Percentiles rank a stretch among this genome's conserved stretches.
These are phyloP conservation scores for Multifurca ochricompacta DNA, from an alignment of 768 basidiomycete species.

Conservation along the genomic window DNA sequence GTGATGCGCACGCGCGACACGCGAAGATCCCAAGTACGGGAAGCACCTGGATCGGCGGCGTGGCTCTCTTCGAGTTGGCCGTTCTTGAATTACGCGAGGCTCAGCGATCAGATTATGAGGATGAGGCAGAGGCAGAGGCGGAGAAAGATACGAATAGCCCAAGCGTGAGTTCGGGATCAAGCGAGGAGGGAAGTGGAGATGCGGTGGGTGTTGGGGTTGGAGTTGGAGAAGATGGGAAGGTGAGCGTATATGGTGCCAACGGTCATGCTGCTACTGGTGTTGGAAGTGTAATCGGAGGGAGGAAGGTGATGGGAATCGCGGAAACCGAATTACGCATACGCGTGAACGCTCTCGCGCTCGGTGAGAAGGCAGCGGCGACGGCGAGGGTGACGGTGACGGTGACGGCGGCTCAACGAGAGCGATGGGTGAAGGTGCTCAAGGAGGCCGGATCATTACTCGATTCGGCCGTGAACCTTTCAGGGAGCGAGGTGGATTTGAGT, in stretches of 20 bases:
- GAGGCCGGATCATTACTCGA: slow-evolving; percentile 45
- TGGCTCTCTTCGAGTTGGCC: slow-evolving; percentile 62
- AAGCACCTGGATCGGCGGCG: slow-evolving; percentile 60
- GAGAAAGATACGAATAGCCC: neutral
- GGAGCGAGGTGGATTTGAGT: slow-evolving; percentile 52
- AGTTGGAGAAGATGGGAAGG: neutral
- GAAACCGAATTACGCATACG: slow-evolving; percentile 3
- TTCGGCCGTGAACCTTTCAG: slow-evolving; percentile 39
- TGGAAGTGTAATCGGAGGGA: no score
- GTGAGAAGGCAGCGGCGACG: neutral
- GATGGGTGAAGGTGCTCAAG: slow-evolving; percentile 44
- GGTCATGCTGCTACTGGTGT: no score
- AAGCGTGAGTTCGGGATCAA: slow-evolving; percentile 2
- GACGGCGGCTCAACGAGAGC: no score
- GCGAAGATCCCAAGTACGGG: slow-evolving; percentile 30
- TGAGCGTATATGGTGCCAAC: neutral
- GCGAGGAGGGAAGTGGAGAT: slow-evolving; percentile 12
- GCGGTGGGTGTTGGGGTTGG: neutral
- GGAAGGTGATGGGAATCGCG: neutral
- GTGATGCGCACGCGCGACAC: slow-evolving; percentile 41
- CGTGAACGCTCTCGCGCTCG: slow-evolving; percentile 12
- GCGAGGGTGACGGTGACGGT: no score
- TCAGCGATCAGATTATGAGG: slow-evolving; percentile 15
- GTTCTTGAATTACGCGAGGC: slow-evolving; percentile 60
- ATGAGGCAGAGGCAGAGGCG: neutral